Evolutionary conservation across 768 basidiomycete species (phyloP), one percentile per base, ranked within the genome.

Genomic region (Lentinula boryana): DNA sequence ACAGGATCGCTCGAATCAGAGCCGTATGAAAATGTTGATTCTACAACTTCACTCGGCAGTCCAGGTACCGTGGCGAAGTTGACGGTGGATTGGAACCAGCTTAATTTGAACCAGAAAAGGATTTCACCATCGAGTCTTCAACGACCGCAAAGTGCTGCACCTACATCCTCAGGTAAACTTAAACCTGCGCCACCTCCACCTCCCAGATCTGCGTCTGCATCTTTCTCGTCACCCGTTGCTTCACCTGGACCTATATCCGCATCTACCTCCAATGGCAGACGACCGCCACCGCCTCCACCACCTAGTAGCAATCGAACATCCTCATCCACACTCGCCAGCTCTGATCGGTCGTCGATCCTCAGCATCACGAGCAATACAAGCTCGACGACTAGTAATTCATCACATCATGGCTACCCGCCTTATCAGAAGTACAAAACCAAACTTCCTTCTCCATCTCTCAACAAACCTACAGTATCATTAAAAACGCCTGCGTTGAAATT

Each of bases 11-110:
- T 88, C n/a, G 78, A 80, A 53, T 56, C 50, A 33, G 88, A 87
- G 63, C 90, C 88, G 1, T 91, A 84, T 65, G 89, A 91, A 68
- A 79, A 88, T 38, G 79, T 91, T 18, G 40, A 56, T 32, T 84
- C 86, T 8, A 72, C 78, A 3, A 75, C 82, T 6, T 79, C 81
- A 15, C 69, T 83, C 5, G 74, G 76, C 36, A 88, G 84, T 63
- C 85, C 86, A 13, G 74, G 74, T 13, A 77, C 78, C 13, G 74
- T 78, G 27, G 75, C 76, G 9, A 72, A 72, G 52, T 74, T 81
- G 32, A 68, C 71, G 18, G 74, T 76, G 31, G 82, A 84, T 62
- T 86, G 84, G 82, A 80, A 82, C 58, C 74, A 71, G 6, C 36
- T 38, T 8, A 38, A 84, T 62, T 85, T 83, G 81, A 80, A 81